Percentiles rank a stretch among this genome's conserved stretches.
Evolutionary conservation across 768 basidiomycete species (phyloP).

Genomic region (Boletus edulis): DNA sequence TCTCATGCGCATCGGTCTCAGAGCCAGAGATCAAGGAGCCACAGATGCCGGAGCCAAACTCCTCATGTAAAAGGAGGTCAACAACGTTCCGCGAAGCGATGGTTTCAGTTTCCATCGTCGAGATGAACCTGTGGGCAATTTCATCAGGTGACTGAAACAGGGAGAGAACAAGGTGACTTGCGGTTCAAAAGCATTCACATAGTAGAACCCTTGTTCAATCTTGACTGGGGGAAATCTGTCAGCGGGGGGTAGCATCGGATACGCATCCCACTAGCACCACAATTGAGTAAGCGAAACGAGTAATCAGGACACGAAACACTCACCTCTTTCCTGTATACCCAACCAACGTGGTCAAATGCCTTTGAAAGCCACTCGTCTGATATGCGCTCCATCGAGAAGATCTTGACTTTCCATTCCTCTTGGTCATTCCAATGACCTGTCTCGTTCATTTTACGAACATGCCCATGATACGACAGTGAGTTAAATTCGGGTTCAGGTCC

Average conservation of each 20-base stretch:
- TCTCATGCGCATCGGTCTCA: slow-evolving; percentile 12
- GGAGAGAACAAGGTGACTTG: slow-evolving; percentile 37
- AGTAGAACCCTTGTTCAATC: slow-evolving; percentile 78
- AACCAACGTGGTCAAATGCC: slow-evolving; percentile 71
- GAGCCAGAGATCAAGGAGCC: slow-evolving; percentile 37
- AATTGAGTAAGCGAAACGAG: slow-evolving; percentile 4
- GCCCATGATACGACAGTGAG: slow-evolving; percentile 78
- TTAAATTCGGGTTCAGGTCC: slow-evolving; percentile 77
- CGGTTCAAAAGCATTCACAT: slow-evolving; percentile 92
- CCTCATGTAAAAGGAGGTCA: slow-evolving; percentile 71
- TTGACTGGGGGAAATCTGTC: slow-evolving; percentile 71
- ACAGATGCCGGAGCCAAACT: slow-evolving; percentile 72
- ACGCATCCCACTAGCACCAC: slow-evolving; percentile 69
- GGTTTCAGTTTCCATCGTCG: slow-evolving; percentile 94
- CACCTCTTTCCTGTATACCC: slow-evolving; percentile 82
- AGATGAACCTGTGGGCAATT: slow-evolving; percentile 57
- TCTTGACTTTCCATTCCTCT: slow-evolving; percentile 75
- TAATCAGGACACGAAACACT: slow-evolving; percentile 3
- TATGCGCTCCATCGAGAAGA: slow-evolving; percentile 70
- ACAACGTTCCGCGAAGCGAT: slow-evolving; percentile 80
- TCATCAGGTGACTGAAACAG: background rate
- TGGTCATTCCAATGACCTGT: slow-evolving; percentile 20
- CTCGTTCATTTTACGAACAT: slow-evolving; percentile 33
- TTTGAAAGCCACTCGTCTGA: slow-evolving; percentile 67
- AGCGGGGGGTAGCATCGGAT: slow-evolving; percentile 70